Evolutionary conservation across 177 flowering plant species (phyloP), one percentile per base, ranked within the genome.

Genomic region (Telopea speciosissima): DNA sequence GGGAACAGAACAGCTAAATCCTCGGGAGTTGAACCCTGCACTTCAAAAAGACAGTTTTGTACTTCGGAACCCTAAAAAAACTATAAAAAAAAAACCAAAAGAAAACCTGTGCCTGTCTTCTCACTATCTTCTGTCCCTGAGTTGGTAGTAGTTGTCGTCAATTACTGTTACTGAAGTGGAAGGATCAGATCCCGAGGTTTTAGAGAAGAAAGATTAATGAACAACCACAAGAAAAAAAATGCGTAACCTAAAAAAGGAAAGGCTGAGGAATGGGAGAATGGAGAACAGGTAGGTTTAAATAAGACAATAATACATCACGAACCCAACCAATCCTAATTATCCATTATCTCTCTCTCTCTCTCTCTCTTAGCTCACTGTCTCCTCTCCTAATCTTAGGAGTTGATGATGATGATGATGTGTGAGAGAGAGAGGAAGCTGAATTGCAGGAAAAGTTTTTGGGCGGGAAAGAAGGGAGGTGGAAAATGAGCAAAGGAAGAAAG

Each of bases 361-460:
- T 58, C 67, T 36, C 62, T 60, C 54, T 49, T 49, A 12, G 60
- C 45, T 73, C 59, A 72, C 28, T 70, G 63, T 13, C 58, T 76
- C 42, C 72, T 78, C 22, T 72, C 65, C 68, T 73, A 68, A 49
- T 76, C 63, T 59, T 1, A 40, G 40, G 40, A 36, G 40, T 36
- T 5, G 40, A 36, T 36, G 40, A 36, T 36, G 40, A 28, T 28
- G 31, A 28, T 28, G 31, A 28, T 28, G 31, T 24, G 2, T n/a
- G 40, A 36, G 7, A 36, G 40, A 58, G 61, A 19, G 67, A 69
- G 77, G 40, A 63, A 76, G 86, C 81, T 83, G 74, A 85, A 86
- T 88, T 87, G 85, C 82, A 77, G 88, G 78, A 70, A 84, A 86
- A 88, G 90, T 73, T 83, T 28, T 82, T 72, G 54, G 42, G 79